Percentiles rank a stretch among this genome's conserved stretches.
phyloP scores from a whole-genome alignment of 164 flowering plant genomes.

The Akebia trifoliata region DNA sequence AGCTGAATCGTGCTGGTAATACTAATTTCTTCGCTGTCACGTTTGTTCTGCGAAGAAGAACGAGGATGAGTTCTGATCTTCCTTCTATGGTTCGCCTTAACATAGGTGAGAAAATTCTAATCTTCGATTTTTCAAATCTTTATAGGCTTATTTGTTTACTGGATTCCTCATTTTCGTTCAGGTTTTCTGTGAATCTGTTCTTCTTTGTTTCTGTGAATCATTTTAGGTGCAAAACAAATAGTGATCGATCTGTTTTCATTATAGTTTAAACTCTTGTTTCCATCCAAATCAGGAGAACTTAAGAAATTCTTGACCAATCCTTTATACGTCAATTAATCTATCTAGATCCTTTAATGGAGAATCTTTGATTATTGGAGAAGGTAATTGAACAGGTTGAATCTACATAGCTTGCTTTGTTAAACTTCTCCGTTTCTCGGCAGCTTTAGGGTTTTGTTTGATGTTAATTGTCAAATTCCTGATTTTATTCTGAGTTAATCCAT shows the following conservation, averaged over 20 bases:
- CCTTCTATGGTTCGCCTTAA: slow-evolving; percentile 56
- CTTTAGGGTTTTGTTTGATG: neutral
- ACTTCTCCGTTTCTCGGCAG: neutral
- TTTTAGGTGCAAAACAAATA: neutral
- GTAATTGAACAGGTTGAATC: neutral
- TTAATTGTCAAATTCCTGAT: neutral
- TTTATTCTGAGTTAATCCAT: too few relatives aligned
- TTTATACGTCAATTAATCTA: too few relatives aligned
- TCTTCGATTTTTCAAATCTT: slow-evolving; percentile 3
- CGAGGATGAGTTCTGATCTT: slow-evolving; percentile 22
- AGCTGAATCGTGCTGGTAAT: too few relatives aligned
- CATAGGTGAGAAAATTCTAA: slow-evolving; percentile 38
- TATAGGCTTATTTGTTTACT: neutral
- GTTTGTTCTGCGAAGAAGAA: too few relatives aligned
- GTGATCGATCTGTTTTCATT: neutral
- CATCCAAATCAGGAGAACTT: neutral
- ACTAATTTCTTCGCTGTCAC: too few relatives aligned
- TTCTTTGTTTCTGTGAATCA: neutral
- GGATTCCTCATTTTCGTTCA: neutral
- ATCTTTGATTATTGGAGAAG: neutral
- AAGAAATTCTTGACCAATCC: neutral
- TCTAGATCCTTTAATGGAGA: too few relatives aligned
- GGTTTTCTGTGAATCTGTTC: neutral
- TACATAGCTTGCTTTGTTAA: neutral
- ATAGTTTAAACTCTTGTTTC: neutral